These are phyloP conservation scores for Trichocladium uniseriatum DNA, from an alignment of 495 filamentous ascomycete species.

Conservation along the genomic window DNA sequence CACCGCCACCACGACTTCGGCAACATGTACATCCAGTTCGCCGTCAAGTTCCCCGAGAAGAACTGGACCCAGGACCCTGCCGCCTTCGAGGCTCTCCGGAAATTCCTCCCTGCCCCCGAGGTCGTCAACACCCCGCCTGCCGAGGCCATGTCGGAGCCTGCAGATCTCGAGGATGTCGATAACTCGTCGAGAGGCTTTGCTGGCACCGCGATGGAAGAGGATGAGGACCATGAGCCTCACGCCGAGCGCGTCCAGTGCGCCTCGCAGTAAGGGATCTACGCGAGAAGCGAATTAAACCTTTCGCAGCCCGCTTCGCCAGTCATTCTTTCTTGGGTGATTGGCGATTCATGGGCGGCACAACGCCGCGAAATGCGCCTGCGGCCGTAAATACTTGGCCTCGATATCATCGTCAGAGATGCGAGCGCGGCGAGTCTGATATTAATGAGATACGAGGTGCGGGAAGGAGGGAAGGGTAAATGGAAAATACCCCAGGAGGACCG, in stretches of 20 bases:
- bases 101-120: slow-evolving; percentile 66
- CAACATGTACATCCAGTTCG: slow-evolving; percentile 96
- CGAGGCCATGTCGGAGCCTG: slow-evolving; percentile 77
- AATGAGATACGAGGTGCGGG: slow-evolving; percentile 4
- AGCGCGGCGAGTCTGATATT: not conserved
- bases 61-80: slow-evolving; percentile 47
- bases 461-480: slow-evolving; percentile 4
- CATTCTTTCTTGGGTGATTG: not conserved
- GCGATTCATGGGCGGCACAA: not conserved
- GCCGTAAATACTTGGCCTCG: not conserved
- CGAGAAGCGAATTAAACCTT: not conserved
- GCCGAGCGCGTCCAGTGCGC: slow-evolving; percentile 96
- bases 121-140: slow-evolving; percentile 51
- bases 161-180: slow-evolving; percentile 81
- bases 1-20: slow-evolving; percentile 91
- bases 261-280: slow-evolving; percentile 62
- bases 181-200: slow-evolving; percentile 66
- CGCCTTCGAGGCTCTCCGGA: slow-evolving; percentile 59
- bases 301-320: not conserved
- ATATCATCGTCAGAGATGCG: not conserved
- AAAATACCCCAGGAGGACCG: slow-evolving; percentile 9
- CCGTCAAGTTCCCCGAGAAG: slow-evolving; percentile 86
- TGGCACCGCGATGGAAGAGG: slow-evolving; percentile 56
- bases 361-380: no score
- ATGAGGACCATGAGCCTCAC: slow-evolving; percentile 63